A percentile compares a stretch with the other conserved stretches of the same genome.
Evolutionary conservation across 1,139 yeast species (phyloP).

Genomic region (Magnusiomyces paraingens): DNA sequence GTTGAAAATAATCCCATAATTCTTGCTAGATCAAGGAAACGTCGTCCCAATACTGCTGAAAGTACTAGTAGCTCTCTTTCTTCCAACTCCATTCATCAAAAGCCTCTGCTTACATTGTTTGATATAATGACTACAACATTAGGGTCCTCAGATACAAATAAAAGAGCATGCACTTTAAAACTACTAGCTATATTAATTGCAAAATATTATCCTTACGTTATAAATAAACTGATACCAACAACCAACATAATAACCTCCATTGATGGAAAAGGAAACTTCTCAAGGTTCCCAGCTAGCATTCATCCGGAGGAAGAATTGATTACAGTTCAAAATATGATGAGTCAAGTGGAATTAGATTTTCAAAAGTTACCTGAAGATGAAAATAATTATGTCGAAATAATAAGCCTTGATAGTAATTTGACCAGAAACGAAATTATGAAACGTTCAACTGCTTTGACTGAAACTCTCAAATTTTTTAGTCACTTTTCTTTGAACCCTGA

Average conservation of each 20-base stretch:
- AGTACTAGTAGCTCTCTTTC: slow-evolving; percentile 5
- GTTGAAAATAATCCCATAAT: neutral
- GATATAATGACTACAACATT: slow-evolving; percentile 23
- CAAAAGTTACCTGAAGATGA: neutral
- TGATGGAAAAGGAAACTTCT: neutral
- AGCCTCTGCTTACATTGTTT: slow-evolving; percentile 20
- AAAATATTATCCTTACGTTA: slow-evolving; percentile 27
- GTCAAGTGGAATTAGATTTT: too few relatives aligned
- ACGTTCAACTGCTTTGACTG: too few relatives aligned
- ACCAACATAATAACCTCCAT: neutral
- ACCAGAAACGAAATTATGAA: too few relatives aligned
- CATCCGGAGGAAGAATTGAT: slow-evolving; percentile 1
- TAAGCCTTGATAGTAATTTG: too few relatives aligned
- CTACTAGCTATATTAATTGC: slow-evolving; percentile 23
- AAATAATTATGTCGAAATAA: slow-evolving; percentile 4
- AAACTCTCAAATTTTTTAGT: too few relatives aligned
- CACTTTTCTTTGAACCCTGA: too few relatives aligned
- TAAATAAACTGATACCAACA: slow-evolving; percentile 15
- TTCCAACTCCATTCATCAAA: slow-evolving; percentile 13
- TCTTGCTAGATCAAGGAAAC: neutral
- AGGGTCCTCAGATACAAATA: slow-evolving; percentile 17
- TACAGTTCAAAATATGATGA: too few relatives aligned
- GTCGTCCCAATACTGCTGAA: slow-evolving; percentile 4
- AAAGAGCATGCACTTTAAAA: slow-evolving; percentile 21
- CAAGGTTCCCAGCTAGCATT: neutral